Percentiles rank a stretch among this genome's conserved stretches.
These are phyloP conservation scores for Barnettozyma hawaiiensis DNA, from an alignment of 1,139 yeast genomes.

Conservation along the genomic window DNA sequence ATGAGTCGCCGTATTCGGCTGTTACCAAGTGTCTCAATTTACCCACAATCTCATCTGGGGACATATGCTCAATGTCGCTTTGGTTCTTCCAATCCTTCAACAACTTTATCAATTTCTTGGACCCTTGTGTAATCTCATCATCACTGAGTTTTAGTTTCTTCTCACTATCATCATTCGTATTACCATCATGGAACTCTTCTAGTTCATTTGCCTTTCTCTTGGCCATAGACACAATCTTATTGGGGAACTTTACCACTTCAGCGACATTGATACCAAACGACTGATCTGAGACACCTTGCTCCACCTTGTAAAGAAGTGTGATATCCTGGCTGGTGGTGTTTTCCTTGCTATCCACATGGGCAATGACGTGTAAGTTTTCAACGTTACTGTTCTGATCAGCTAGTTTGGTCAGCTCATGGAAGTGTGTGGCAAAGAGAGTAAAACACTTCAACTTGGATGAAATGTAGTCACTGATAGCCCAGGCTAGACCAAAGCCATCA, in stretches of 20 bases:
- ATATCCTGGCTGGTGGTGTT: slow-evolving; percentile 50
- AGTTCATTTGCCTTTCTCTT: slow-evolving; percentile 87
- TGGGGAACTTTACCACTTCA: slow-evolving; percentile 88
- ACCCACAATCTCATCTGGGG: slow-evolving; percentile 34
- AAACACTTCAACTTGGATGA: slow-evolving; percentile 67
- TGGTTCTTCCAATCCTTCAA: slow-evolving; percentile 61
- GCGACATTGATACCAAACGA: slow-evolving; percentile 98
- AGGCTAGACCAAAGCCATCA: slow-evolving; percentile 96
- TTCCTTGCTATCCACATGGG: slow-evolving; percentile 56
- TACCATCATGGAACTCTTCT: slow-evolving; percentile 52
- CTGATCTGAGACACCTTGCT: slow-evolving; percentile 87
- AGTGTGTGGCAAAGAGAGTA: slow-evolving; percentile 92
- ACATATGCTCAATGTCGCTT: slow-evolving; percentile 23
- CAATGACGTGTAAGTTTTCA: slow-evolving; percentile 86
- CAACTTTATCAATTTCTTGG: slow-evolving; percentile 46
- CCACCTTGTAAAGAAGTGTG: slow-evolving; percentile 84
- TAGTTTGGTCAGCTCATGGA: slow-evolving; percentile 86
- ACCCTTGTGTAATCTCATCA: slow-evolving; percentile 53
- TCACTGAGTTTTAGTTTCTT: slow-evolving; percentile 43
- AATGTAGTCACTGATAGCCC: slow-evolving; percentile 89
- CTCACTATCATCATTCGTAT: too few relatives aligned
- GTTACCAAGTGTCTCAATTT: slow-evolving; percentile 33
- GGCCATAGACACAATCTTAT: slow-evolving; percentile 87
- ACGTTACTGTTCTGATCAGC: slow-evolving; percentile 60
- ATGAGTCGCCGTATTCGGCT: slow-evolving; percentile 25